Evolutionary conservation across 805 yeast genomes (phyloP).

Genomic region (Pichia cabralensis): DNA sequence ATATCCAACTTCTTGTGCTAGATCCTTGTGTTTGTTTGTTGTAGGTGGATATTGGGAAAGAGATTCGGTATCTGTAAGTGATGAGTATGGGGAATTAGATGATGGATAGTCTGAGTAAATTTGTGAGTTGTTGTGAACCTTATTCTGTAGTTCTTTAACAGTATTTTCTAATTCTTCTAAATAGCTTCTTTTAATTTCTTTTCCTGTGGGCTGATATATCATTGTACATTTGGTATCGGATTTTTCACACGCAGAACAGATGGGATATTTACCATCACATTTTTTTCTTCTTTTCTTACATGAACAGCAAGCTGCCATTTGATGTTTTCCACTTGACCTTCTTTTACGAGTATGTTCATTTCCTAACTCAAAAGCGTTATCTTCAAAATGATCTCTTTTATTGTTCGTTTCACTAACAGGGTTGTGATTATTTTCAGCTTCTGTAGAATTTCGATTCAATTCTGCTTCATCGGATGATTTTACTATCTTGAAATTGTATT

Average conservation of each 20-base stretch:
- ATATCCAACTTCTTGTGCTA: constrained; percentile 24
- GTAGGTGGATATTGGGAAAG: constrained; percentile 1
- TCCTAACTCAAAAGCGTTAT: too few species aligned
- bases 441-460: too few species aligned
- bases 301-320: constrained; percentile 40
- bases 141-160: constrained; percentile 4
- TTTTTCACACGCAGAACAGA: constrained; percentile 33
- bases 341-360: too few species aligned
- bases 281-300: constrained; percentile 39
- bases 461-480: too few species aligned
- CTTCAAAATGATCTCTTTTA: too few species aligned
- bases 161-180: constrained; percentile 33
- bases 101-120: not conserved
- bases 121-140: not conserved
- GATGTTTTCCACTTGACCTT: constrained; percentile 18
- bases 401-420: too few species aligned
- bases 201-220: constrained; percentile 37
- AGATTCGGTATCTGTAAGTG: not conserved
- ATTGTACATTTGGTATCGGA: constrained; percentile 36
- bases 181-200: constrained; percentile 38
- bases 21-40: constrained; percentile 8
- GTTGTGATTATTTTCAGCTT: too few species aligned
- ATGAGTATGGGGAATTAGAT: not conserved
- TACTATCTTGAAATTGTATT: too few species aligned
- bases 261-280: constrained; percentile 43